Evolutionary conservation across 1,139 yeast species (phyloP).

Genomic region (Yamadazyma atlantica): DNA sequence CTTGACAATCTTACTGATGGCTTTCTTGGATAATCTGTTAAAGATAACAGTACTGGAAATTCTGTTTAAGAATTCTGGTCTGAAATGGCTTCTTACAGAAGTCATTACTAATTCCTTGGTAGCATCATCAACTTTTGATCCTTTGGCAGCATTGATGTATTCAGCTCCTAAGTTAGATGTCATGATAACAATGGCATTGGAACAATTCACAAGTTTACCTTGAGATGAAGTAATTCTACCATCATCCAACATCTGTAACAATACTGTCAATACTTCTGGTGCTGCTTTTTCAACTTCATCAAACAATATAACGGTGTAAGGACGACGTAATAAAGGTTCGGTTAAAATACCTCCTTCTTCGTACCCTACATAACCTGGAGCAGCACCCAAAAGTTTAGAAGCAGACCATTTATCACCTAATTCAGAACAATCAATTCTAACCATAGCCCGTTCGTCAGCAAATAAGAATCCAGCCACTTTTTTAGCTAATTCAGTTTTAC

Average conservation of each 20-base stretch:
- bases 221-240: slow-evolving; percentile 94
- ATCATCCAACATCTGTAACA: slow-evolving; percentile 91
- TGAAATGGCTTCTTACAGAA: slow-evolving; percentile 85
- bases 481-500: slow-evolving; percentile 97
- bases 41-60: slow-evolving; percentile 89
- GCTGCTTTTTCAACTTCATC: slow-evolving; percentile 99
- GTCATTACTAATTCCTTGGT: slow-evolving; percentile 80
- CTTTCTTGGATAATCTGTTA: slow-evolving; percentile 87
- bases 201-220: slow-evolving; percentile 90
- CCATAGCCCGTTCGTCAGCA: slow-evolving; percentile 94
- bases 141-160: slow-evolving; percentile 68
- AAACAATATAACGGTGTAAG: slow-evolving; percentile 90
- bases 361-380: slow-evolving; percentile 97
- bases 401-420: slow-evolving; percentile 94
- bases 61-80: slow-evolving; percentile 97
- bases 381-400: slow-evolving; percentile 92
- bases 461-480: slow-evolving; percentile 93
- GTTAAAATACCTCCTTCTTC: slow-evolving; percentile 97
- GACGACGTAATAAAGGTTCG: slow-evolving; percentile 85
- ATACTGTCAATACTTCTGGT: slow-evolving; percentile 91
- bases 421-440: slow-evolving; percentile 97
- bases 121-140: slow-evolving; percentile 60
- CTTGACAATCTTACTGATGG: slow-evolving; percentile 87
- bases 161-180: slow-evolving; percentile 97
- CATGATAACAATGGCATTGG: slow-evolving; percentile 91